Conservation (phyloP, 495 filamentous ascomycete species). For the Trichoderma gamsii region DNA sequence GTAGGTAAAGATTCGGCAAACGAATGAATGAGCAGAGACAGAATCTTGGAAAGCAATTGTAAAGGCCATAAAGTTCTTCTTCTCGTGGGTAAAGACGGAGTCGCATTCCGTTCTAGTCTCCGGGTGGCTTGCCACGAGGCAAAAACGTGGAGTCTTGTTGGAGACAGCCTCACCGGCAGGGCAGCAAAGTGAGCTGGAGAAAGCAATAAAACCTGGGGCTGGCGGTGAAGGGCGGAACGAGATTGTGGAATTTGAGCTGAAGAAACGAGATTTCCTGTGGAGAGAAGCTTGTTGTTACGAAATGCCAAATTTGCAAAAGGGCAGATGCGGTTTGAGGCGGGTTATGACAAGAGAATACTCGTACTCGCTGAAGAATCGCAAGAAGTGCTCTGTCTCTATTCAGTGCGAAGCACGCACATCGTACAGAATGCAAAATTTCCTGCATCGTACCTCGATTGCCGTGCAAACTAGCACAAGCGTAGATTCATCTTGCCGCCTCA, state of each 20-base stretch:
- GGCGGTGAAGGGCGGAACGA: background rate
- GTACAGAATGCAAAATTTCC: background rate
- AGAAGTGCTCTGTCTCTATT: background rate
- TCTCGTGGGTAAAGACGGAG: background rate
- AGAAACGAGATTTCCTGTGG: background rate
- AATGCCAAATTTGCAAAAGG: background rate
- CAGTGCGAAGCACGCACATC: background rate
- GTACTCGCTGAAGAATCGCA: background rate
- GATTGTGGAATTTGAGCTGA: background rate
- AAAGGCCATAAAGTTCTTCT: background rate
- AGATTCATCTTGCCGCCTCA: background rate
- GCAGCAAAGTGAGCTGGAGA: background rate
- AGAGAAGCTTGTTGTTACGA: background rate
- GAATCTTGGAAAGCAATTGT: background rate
- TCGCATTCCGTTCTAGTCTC: background rate
- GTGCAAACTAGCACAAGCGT: background rate
- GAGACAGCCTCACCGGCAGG: background rate
- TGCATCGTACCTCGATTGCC: background rate
- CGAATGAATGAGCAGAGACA: background rate
- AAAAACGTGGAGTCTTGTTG: background rate
- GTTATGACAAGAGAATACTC: background rate
- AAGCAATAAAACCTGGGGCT: background rate
- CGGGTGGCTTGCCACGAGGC: conserved; percentile 4
- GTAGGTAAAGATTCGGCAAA: background rate
- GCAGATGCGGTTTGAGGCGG: conserved; percentile 4